Evolutionary conservation across 2,329 filamentous ascomycete species (phyloP).

Genomic region (Drechslerella dactyloides): DNA sequence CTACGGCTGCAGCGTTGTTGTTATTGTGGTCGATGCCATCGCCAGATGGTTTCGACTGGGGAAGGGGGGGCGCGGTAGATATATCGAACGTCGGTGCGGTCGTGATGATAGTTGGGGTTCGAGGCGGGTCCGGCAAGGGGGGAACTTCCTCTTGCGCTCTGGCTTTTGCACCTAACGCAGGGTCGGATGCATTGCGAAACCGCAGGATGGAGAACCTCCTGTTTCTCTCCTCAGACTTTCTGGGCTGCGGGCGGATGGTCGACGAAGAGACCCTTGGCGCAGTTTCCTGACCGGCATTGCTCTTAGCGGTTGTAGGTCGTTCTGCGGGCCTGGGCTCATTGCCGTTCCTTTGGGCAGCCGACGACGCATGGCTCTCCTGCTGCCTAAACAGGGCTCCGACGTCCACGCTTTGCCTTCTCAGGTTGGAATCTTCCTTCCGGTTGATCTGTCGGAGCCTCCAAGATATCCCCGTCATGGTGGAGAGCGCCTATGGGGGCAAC

Average conservation of each 20-base stretch:
- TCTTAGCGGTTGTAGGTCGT: conserved; percentile 38
- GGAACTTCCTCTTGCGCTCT: conserved; percentile 49
- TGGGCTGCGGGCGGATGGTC: conserved; percentile 37
- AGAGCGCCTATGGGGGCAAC: conserved; percentile 16
- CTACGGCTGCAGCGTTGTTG: conserved; percentile 59
- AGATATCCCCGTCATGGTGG: conserved; percentile 46
- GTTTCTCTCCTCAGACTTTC: conserved; percentile 44
- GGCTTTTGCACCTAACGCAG: conserved; percentile 53
- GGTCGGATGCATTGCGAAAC: conserved; percentile 55
- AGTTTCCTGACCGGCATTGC: conserved; percentile 18
- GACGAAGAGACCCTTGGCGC: conserved; percentile 40
- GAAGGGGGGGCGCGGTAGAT: conserved; percentile 32
- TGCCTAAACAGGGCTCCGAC: conserved; percentile 49
- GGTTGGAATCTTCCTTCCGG: conserved; percentile 31
- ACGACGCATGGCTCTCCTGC: conserved; percentile 33
- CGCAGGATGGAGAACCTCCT: conserved; percentile 52
- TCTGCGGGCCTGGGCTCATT: conserved; percentile 23
- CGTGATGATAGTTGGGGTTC: conserved; percentile 76
- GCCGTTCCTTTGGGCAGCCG: conserved; percentile 24
- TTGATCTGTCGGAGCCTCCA: conserved; percentile 45
- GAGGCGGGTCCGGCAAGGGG: conserved; percentile 50
- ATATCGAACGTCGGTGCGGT: conserved; percentile 81
- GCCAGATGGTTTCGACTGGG: conserved; percentile 14
- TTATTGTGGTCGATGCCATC: conserved; percentile 56
- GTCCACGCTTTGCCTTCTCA: conserved; percentile 48